Base-by-base conservation (phyloP, 2,329 filamentous ascomycete genomes). In the Chaetomiaceae sp. region DNA sequence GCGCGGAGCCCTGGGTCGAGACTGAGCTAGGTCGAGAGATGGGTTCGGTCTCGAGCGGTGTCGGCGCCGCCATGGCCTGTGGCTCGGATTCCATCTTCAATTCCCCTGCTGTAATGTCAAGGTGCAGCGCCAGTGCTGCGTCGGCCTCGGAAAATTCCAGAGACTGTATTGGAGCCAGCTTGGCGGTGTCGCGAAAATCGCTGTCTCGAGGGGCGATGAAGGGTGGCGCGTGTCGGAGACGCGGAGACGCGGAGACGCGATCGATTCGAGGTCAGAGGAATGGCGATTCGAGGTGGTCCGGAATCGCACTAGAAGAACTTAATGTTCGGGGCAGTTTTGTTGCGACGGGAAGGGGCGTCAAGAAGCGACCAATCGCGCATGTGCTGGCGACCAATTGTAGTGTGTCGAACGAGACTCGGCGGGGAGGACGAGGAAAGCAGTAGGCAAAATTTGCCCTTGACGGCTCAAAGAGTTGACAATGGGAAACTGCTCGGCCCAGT, bases 1-100 rank as follows among this genome's bases (percentile, higher is more conserved):
- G 20, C 14, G 39, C 44, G 14, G 73, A 73, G 16, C 68, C 69
- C 17, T 71, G 68, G 1, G 74, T 73, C 3, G 77, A 75, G 3
- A 73, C 72, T 27, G 76, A 76, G 58, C 70, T 73, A 19, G 74
- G 74, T 57, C 73, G 70, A 25, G 77, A 76, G 52, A 76, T 72
- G 16, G 73, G 68, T 55, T 81, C 77, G 16, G 73, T 68, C 54
- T 81, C 77, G 37, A 72, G 62, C 9, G 66, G 64, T 31, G 65
- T 55, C 40, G 70, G 66, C 33, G 68, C 62, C 35, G 70, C 63
- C 39, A 73, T 21, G 33, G 68, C 58, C 48, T 71, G 70, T 27
- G 66, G 57, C 50, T 67, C 69, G 57, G 30, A n/a, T 60, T 78
- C 76, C 73, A 78, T 77, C 59, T 65, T 63, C 43, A 59, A 51